Evolutionary conservation across 208 protist genomes (phyloP), one percentile per base, ranked within the genome.

Genomic region (Trypanosoma platydactyli): DNA sequence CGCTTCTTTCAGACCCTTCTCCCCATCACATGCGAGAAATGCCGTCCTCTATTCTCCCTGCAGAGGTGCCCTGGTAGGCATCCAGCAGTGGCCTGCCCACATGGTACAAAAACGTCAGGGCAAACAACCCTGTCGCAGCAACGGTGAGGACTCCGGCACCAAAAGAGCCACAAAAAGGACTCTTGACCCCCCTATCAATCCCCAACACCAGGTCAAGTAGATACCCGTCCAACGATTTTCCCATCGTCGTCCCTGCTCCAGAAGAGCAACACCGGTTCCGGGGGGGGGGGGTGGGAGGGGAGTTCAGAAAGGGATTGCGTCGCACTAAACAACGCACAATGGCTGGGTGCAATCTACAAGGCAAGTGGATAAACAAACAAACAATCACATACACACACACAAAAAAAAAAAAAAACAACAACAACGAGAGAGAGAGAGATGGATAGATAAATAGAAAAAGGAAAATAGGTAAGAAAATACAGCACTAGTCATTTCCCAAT

Each of bases 41-140:
- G 33, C 9, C 33, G 5, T 38, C 9, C 33, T 38, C 9, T 9
- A 3, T 38, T 38, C 33, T 38, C 33, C 33, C 33, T 9, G 5
- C 9, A 3, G 33, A 38, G 33, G 59, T 55, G 53, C 83, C 60
- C n/a, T 57, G 42, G 55, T 90, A 83, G 12, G 84, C 81, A 35
- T 85, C 79, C 55, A 88, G 25, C 5, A 93, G 77, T 0, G 87
- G 80, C 55, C 79, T 87, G 46, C 77, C 81, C 11, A 90, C 54
- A 70, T 83, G 54, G 64, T 86, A 93, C 29, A 53, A 65, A 64
- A 84, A 89, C 4, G 81, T 89, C 33, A 86, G 68, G 12, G 58
- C 5, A 49, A 86, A 79, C 18, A 93, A 67, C 0, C 56, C 48
- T 16, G 62, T 54, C 15, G 79, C 74, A 5, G 71, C 54, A 1